These are phyloP conservation scores for Haberlea rhodopensis DNA, from an alignment of 257 asterid genomes.

Conservation along the genomic window DNA sequence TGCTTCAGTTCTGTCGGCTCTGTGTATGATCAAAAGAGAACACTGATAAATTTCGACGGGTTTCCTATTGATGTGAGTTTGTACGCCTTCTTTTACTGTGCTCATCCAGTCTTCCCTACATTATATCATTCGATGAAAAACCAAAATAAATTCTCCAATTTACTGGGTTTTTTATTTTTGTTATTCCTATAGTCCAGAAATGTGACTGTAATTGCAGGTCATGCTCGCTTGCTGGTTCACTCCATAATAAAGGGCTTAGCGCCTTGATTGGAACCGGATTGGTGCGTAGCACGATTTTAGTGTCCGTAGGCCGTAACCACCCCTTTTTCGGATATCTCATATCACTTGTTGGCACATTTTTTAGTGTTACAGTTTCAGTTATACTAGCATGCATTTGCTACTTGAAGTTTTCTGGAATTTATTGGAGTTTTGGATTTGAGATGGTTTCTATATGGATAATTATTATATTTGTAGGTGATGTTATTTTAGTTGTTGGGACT, in stretches of 20 bases:
- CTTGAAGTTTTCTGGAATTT: constrained; percentile 62
- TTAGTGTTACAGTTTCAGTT: constrained; percentile 60
- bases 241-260: constrained; percentile 32
- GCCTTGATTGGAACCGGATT: constrained; percentile 40
- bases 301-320: constrained; percentile 55
- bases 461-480: constrained; percentile 41
- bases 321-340: constrained; percentile 70
- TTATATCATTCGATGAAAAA: constrained; percentile 76
- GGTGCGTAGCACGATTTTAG: constrained; percentile 59
- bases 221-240: constrained; percentile 59
- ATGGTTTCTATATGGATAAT: constrained; percentile 36
- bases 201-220: constrained; percentile 48
- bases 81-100: constrained; percentile 84
- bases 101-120: constrained; percentile 94
- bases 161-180: too few species aligned
- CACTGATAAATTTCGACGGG: constrained; percentile 41
- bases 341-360: constrained; percentile 72
- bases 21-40: constrained; percentile 42
- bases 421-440: constrained; percentile 39
- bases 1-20: constrained; percentile 61
- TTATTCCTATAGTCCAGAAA: neutral
- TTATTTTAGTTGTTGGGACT: constrained; percentile 54
- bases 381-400: constrained; percentile 75
- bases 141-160: constrained; percentile 61
- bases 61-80: constrained; percentile 74